Evolutionary conservation across 2,329 filamentous ascomycete species (phyloP).

Genomic region (Stachybotrys echinatus): DNA sequence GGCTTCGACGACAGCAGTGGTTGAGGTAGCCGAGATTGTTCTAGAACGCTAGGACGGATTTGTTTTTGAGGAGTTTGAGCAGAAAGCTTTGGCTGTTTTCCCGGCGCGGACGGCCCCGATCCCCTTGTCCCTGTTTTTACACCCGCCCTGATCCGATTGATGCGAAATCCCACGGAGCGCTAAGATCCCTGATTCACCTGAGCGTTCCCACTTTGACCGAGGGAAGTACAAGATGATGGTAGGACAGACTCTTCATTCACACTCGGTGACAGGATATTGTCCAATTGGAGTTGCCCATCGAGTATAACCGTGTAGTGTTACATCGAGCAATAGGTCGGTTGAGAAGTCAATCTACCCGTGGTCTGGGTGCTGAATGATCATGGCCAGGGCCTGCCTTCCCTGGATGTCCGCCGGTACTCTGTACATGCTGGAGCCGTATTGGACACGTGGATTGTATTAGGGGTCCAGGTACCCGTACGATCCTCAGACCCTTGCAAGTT

Average conservation of each 20-base stretch:
- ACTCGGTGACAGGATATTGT: too few species aligned
- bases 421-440: background rate
- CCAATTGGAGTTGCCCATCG: too few species aligned
- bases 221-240: background rate
- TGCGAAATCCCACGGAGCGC: background rate
- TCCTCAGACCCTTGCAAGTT: background rate
- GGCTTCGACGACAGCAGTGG: too few species aligned
- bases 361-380: too few species aligned
- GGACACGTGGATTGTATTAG: background rate
- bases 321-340: too few species aligned
- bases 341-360: too few species aligned
- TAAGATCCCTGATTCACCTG: background rate
- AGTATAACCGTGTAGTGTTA: too few species aligned
- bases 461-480: background rate
- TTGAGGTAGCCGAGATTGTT: background rate
- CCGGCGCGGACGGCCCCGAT: background rate
- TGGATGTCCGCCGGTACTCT: background rate
- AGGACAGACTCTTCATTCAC: too few species aligned
- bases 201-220: background rate
- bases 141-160: background rate
- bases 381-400: background rate
- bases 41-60: background rate
- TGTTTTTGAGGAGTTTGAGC: too few species aligned
- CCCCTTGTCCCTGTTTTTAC: background rate
- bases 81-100: background rate